phyloP scores from a whole-genome alignment of 345 rosid genomes.

The Populus ilicifolia region DNA sequence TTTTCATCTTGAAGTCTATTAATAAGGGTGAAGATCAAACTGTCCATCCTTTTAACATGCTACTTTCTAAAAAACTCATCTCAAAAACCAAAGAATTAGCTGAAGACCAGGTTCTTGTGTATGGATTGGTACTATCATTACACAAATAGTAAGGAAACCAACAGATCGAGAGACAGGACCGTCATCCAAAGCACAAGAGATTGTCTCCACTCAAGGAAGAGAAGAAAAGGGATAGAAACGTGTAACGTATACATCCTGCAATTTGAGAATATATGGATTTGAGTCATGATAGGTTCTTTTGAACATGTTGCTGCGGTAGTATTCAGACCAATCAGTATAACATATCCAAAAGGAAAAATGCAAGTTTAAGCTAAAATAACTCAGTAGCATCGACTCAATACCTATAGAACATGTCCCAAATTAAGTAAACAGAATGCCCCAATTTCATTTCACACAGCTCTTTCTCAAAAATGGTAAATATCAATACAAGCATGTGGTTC shows the following conservation, averaged over 20 bases:
- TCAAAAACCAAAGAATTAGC: too few relatives aligned
- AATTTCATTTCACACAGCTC: background rate
- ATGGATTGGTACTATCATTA: background rate
- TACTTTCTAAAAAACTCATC: too few relatives aligned
- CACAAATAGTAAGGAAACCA: background rate
- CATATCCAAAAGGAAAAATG: background rate
- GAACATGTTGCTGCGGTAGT: background rate
- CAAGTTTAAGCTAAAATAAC: background rate
- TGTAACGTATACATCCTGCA: background rate
- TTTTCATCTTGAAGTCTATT: too few relatives aligned
- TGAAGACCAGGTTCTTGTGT: background rate
- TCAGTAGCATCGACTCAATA: background rate
- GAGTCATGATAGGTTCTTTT: too few relatives aligned
- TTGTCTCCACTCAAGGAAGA: background rate
- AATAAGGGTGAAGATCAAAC: too few relatives aligned
- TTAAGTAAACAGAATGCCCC: background rate
- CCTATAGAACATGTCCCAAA: background rate
- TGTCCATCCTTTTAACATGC: too few relatives aligned
- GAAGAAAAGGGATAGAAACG: background rate
- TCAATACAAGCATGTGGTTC: background rate
- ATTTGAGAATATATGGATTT: background rate
- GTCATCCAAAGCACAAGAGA: background rate
- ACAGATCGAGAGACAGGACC: background rate
- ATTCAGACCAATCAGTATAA: background rate
- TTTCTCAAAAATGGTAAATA: background rate